phyloP scores from a whole-genome alignment of 352 stramenopile species.

The Globisporangium barbulae region DNA sequence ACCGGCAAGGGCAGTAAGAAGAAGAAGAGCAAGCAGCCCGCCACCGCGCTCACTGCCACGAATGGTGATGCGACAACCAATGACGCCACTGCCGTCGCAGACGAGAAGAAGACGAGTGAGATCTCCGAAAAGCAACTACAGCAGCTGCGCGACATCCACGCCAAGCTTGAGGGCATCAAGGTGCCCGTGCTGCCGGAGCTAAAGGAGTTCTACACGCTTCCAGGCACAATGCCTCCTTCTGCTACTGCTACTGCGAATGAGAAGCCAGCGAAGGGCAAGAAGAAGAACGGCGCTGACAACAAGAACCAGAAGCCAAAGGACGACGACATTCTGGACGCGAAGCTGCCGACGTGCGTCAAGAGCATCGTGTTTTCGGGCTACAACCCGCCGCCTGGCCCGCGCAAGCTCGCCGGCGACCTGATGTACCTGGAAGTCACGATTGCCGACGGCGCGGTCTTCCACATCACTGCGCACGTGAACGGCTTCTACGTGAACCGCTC shows the following conservation, averaged over 20 bases:
- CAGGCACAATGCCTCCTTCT: constrained; percentile 18
- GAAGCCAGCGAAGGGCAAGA: constrained; percentile 28
- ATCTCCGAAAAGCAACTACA: constrained; percentile 79
- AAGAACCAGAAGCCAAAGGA: constrained; percentile 33
- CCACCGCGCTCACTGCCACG: not conserved
- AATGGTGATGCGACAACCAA: constrained; percentile 5
- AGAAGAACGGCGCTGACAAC: constrained; percentile 31
- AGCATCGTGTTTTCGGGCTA: constrained; percentile 93
- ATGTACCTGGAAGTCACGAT: constrained; percentile 91
- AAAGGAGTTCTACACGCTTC: constrained; percentile 66
- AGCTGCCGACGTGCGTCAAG: constrained; percentile 82
- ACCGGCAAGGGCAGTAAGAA: constrained; percentile 21
- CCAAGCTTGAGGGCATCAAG: constrained; percentile 73
- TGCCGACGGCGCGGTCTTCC: constrained; percentile 63
- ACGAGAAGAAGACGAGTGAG: constrained; percentile 67
- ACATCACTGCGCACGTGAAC: constrained; percentile 88
- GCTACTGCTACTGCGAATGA: constrained; percentile 17
- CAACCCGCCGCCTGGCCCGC: constrained; percentile 91
- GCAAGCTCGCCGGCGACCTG: constrained; percentile 91
- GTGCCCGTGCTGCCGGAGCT: constrained; percentile 64
- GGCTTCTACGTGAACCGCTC: constrained; percentile 95
- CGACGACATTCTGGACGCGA: constrained; percentile 41
- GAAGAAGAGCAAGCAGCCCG: constrained; percentile 18
- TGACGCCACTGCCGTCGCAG: constrained; percentile 5
- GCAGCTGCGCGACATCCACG: constrained; percentile 76